Base-by-base conservation (phyloP, 2,329 filamentous ascomycete genomes). In the Botrytis fragariae region DNA sequence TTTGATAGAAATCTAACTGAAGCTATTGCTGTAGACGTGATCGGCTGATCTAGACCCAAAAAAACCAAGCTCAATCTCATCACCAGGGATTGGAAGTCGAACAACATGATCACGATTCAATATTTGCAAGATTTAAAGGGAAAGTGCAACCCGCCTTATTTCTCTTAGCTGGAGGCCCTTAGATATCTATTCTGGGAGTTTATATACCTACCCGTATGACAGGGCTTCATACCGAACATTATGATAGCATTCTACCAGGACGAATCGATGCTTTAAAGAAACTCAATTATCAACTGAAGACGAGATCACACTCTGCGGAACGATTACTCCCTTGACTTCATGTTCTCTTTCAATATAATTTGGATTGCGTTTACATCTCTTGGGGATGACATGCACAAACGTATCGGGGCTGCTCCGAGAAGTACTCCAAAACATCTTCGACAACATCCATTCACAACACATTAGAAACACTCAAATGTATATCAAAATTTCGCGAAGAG, bases 341-440 rank as follows among this genome's bases (percentile, higher is more conserved):
- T n/a, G 6, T 62, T 18, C 7, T n/a, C 22, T 25, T 42, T 42
- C 16, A 22, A 61, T 37, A 37, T 16, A 25, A 61, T 37, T 4
- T 14, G 22, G 12, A 39, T 35, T 61, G 3, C 5, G 3, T 10
- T 18, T 42, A 4, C 25, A 7, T 42, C 14, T 62, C 8, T n/a
- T 18, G 0, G 0, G 14, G 0, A 62, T n/a, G 35, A 39, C 32
- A n/a, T n/a, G 14, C 0, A n/a, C 3, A 25, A 39, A 35, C 12
- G 22, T 61, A 16, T 37, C 22, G 20, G 35, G 4, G 16, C 20
- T 18, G 14, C 35, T 61, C 22, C 14, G 22, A 25, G 35, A 37
- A 7, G 37, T 62, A 16, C 14, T 18, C 9, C 37, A 18, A 62
- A 39, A 9, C 8, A 62, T 42, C 25, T 9, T 39, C 12, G 12